Evolutionary conservation across 306 rosid genomes (phyloP).

Genomic region (Rosa persica): DNA sequence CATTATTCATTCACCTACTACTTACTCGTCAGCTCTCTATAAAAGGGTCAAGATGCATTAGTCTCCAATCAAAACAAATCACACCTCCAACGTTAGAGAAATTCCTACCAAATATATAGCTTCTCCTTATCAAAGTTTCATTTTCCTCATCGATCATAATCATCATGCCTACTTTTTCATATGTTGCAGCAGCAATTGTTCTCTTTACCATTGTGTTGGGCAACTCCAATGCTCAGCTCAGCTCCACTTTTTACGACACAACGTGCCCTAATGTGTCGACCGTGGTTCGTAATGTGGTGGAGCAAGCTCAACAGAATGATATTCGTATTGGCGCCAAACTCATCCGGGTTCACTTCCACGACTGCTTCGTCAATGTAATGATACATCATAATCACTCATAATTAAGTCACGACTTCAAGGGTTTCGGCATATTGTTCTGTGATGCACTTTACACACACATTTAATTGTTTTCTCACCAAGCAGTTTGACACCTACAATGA

Average conservation of each 20-base stretch:
- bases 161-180: slow-evolving; percentile 10
- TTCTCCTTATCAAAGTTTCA: neutral
- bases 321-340: slow-evolving; percentile 31
- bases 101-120: neutral
- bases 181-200: neutral
- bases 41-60: neutral
- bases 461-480: no score
- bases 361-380: slow-evolving; percentile 35
- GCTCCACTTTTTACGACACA: slow-evolving; percentile 20
- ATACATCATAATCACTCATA: neutral
- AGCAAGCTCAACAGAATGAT: slow-evolving; percentile 23
- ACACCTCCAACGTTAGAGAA: neutral
- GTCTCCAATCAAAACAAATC: slow-evolving; percentile 9
- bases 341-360: slow-evolving; percentile 43
- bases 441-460: neutral
- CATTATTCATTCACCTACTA: neutral
- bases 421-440: neutral
- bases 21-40: neutral
- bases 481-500: no score
- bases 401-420: neutral
- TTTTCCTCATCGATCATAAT: neutral
- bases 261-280: slow-evolving; percentile 31
- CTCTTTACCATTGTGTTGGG: slow-evolving; percentile 14
- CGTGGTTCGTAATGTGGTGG: slow-evolving; percentile 27
- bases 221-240: slow-evolving; percentile 27